A percentile compares a stretch with the other conserved stretches of the same genome.
Evolutionary conservation across 73 alveolate species (phyloP).

Genomic region (Durusdinium trenchii): DNA sequence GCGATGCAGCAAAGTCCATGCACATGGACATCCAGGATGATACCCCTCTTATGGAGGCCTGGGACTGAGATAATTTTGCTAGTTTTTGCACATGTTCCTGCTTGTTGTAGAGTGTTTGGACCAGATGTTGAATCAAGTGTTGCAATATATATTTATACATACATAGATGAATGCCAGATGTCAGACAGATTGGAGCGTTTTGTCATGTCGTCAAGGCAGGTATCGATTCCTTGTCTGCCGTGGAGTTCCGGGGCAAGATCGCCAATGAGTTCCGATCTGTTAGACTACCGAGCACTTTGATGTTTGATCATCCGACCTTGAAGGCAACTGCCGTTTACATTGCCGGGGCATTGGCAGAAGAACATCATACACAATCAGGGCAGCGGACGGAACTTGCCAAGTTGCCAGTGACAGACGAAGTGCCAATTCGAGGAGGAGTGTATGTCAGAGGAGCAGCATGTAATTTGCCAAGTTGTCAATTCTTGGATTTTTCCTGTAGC

Average conservation of each 20-base stretch:
- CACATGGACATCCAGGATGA: constrained; percentile 88
- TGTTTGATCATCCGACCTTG: constrained; percentile 92
- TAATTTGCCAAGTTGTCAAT: constrained; percentile 9
- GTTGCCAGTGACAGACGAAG: not conserved
- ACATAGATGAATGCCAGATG: not conserved
- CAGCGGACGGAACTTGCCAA: not conserved
- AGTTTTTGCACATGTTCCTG: not conserved
- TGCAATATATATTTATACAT: not conserved
- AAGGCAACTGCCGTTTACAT: constrained; percentile 50
- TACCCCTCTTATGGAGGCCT: constrained; percentile 91
- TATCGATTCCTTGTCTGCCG: constrained; percentile 91
- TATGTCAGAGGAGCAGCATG: constrained; percentile 72
- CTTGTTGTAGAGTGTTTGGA: not conserved
- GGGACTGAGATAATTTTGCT: not conserved
- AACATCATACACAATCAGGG: not conserved
- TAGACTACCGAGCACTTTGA: constrained; percentile 86
- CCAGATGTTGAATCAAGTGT: too few species aligned
- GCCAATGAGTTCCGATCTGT: constrained; percentile 78
- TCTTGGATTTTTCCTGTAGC: not conserved
- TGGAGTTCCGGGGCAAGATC: constrained; percentile 95
- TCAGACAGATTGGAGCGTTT: not conserved
- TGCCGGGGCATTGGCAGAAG: not conserved
- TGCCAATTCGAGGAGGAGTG: not conserved
- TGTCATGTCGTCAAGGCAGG: constrained; percentile 62
- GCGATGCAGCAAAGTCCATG: constrained; percentile 77